Conservation (phyloP, 176 grass and related monocot genomes). For the Oryza meridionalis region DNA sequence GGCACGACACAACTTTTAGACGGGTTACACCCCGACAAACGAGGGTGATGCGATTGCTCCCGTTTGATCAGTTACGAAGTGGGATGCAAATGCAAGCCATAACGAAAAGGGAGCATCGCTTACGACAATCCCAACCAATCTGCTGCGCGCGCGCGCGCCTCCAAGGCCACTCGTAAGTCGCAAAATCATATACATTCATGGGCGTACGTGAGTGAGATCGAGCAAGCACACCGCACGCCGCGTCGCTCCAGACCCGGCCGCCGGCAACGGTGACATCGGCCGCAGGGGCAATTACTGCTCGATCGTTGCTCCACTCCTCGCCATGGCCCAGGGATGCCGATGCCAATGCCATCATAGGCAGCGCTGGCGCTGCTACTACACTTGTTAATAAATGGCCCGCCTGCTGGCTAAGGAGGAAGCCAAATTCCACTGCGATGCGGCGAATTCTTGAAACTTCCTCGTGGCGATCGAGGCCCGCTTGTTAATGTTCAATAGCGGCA, state of each 20-base stretch:
- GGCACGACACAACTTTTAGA: neutral
- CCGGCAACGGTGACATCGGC: neutral
- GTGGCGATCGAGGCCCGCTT: neutral
- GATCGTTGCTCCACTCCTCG: neutral
- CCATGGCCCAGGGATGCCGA: neutral
- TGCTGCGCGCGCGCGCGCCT: too few species aligned
- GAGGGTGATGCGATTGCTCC: neutral
- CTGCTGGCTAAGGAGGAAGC: neutral
- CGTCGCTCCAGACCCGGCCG: neutral
- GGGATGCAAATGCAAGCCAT: neutral
- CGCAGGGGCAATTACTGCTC: neutral
- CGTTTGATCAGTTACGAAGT: neutral
- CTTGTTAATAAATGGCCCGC: neutral
- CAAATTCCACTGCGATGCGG: neutral
- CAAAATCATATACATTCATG: too few species aligned
- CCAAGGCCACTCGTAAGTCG: too few species aligned
- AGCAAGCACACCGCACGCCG: too few species aligned
- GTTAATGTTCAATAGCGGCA: neutral
- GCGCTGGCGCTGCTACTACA: neutral
- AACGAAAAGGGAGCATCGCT: neutral
- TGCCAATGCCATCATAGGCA: neutral
- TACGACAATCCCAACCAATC: constrained; percentile 2
- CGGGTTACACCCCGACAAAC: neutral
- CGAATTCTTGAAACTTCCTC: neutral
- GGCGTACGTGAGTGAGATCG: too few species aligned